Base-by-base conservation (phyloP, 2,329 filamentous ascomycete species). In the Paecilomyces sp. region DNA sequence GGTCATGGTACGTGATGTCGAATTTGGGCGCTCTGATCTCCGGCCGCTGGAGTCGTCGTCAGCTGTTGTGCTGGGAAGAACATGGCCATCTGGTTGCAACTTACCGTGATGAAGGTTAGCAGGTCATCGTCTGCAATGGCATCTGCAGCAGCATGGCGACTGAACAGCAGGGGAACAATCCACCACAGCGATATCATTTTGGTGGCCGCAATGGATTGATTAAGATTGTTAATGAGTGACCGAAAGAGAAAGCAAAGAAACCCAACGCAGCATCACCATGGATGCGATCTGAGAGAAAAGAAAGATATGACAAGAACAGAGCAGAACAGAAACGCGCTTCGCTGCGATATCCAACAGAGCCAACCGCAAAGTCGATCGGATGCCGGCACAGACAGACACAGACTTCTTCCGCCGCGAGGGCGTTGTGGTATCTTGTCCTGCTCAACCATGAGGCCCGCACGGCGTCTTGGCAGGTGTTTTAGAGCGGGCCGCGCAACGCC, bases 51-150 rank as follows among this genome's bases (percentile, higher is more conserved):
- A 64, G 34, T 47, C 9, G n/a, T 47, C 41, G 41, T 47, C 15
- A 47, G 41, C 41, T n/a, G 15, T 47, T 47, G 22, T 41, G 15
- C 25, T 6, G 25, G 25, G 25, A 6, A 28, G 25, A 28, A 28
- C 25, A 28, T 28, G 25, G 25, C 25, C 25, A 28, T 28, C 25
- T n/a, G 15, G 18, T 7, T 28, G 8, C 25, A 13, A 65, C 67
- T 41, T 60, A 74, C 71, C 33, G 72, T 73, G 52, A 72, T 65
- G 60, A 73, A 74, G 56, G 70, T 72, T 66, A 72, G 68, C 53
- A 74, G 62, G 57, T 74, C 72, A 64, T 72, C 67, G 57, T 70
- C 65, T 12, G 24, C 18, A 5, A 55, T 28, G 6, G 25, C 25
- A 28, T 18, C 54, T 53, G 51, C 8, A 15, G 51, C 51, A 3